phyloP scores from a whole-genome alignment of 495 filamentous ascomycete species.

The Aspergillus avenaceus region DNA sequence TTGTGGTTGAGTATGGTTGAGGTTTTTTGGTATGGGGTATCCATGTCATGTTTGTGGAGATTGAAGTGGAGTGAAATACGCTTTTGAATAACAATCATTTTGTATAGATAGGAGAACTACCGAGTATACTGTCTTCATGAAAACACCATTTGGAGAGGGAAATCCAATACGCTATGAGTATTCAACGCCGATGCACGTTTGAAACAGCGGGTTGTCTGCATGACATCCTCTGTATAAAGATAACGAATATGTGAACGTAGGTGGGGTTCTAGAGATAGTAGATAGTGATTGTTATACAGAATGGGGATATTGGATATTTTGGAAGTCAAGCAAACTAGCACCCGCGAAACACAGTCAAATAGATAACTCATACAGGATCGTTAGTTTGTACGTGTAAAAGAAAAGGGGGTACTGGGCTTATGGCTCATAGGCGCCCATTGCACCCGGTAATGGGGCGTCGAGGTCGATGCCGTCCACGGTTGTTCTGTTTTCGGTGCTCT shows the following conservation, averaged over 20 bases:
- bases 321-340: constrained; percentile 3
- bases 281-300: constrained; percentile 1
- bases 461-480: constrained; percentile 79
- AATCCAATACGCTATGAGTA: background rate
- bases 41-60: background rate
- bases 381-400: constrained; percentile 16
- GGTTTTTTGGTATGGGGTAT: background rate
- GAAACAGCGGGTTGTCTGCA: background rate
- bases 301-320: constrained; percentile 16
- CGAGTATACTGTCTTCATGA: background rate
- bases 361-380: constrained; percentile 18
- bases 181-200: background rate
- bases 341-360: background rate
- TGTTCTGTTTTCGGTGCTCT: constrained; percentile 64
- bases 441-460: constrained; percentile 54
- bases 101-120: background rate
- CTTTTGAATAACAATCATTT: background rate
- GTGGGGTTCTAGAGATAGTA: background rate
- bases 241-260: constrained; percentile 1
- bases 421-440: constrained; percentile 25
- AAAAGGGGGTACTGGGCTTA: constrained; percentile 7
- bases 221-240: constrained; percentile 8
- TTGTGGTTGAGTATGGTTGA: background rate
- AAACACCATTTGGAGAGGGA: background rate
- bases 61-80: no score